These are phyloP conservation scores for Oryza glumipatula DNA, from an alignment of 176 grass and related monocot genomes.

Conservation along the genomic window DNA sequence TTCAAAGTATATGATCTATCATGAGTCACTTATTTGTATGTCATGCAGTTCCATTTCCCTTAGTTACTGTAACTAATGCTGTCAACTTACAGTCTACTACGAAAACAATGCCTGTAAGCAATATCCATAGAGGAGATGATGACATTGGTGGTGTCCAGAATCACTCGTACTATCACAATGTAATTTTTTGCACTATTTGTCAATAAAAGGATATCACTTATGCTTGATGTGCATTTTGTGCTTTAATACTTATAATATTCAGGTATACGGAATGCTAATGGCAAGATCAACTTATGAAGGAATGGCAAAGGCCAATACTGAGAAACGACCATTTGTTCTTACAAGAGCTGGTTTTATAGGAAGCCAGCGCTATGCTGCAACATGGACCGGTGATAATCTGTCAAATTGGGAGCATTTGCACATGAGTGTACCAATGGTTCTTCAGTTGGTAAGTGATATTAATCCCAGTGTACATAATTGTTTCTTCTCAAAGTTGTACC, in stretches of 20 bases:
- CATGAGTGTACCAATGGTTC: constrained; percentile 95
- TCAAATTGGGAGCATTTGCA: constrained; percentile 97
- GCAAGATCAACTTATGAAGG: constrained; percentile 91
- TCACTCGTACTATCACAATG: constrained; percentile 96
- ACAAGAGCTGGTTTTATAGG: constrained; percentile 96
- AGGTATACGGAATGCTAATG: constrained; percentile 98
- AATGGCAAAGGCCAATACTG: constrained; percentile 68
- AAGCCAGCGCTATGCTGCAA: constrained; percentile 93
- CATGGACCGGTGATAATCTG: constrained; percentile 92
- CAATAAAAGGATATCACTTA: constrained; percentile 9
- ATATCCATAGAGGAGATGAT: constrained; percentile 83
- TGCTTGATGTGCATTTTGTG: constrained; percentile 17
- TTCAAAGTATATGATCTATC: constrained; percentile 61
- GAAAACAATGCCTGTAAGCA: constrained; percentile 95
- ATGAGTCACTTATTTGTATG: constrained; percentile 25
- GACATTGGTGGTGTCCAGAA: constrained; percentile 81
- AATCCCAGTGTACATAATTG: not conserved
- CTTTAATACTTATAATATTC: constrained; percentile 28
- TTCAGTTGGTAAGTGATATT: constrained; percentile 77
- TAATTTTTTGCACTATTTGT: constrained; percentile 40
- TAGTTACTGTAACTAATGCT: constrained; percentile 24
- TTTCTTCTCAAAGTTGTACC: not conserved
- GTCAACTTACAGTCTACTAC: constrained; percentile 68
- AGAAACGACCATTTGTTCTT: constrained; percentile 87
- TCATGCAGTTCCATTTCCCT: constrained; percentile 1